Evolutionary conservation across 2,329 filamentous ascomycete genomes (phyloP).

Genomic region (Cladosporium sphaerospermum): DNA sequence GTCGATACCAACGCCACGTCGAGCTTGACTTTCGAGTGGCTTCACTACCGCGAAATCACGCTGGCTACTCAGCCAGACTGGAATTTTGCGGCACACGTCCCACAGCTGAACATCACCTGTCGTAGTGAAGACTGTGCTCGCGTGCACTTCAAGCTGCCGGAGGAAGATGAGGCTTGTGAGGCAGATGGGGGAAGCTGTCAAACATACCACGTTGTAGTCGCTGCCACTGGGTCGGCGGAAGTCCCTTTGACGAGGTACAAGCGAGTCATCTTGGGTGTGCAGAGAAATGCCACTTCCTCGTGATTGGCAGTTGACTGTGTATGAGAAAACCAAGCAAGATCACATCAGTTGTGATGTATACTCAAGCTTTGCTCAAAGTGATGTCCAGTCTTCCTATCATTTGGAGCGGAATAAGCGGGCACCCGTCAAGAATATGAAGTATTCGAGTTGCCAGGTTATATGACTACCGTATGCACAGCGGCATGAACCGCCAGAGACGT

Average conservation of each 20-base stretch:
- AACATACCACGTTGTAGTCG: background rate
- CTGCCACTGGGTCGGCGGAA: background rate
- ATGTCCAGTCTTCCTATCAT: too few relatives aligned
- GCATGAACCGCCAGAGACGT: too few relatives aligned
- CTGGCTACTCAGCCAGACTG: background rate
- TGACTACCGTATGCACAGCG: too few relatives aligned
- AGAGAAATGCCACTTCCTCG: background rate
- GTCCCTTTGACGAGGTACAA: constrained; percentile 1
- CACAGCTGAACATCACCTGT: constrained; percentile 3
- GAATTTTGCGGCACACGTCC: background rate
- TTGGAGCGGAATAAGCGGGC: too few relatives aligned
- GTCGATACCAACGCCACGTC: background rate
- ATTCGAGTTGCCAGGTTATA: too few relatives aligned
- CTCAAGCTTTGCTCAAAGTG: too few relatives aligned
- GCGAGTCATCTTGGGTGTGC: background rate
- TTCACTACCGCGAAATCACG: constrained; percentile 4
- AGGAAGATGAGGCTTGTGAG: background rate
- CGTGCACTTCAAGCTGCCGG: background rate
- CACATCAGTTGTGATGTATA: too few relatives aligned
- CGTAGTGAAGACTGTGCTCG: background rate
- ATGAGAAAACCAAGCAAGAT: background rate
- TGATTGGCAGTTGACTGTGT: background rate
- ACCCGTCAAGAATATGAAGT: too few relatives aligned
- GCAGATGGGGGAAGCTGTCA: background rate
- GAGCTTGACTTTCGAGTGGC: background rate